phyloP scores from a whole-genome alignment of 345 rosid genomes.

The Triadica sebifera region DNA sequence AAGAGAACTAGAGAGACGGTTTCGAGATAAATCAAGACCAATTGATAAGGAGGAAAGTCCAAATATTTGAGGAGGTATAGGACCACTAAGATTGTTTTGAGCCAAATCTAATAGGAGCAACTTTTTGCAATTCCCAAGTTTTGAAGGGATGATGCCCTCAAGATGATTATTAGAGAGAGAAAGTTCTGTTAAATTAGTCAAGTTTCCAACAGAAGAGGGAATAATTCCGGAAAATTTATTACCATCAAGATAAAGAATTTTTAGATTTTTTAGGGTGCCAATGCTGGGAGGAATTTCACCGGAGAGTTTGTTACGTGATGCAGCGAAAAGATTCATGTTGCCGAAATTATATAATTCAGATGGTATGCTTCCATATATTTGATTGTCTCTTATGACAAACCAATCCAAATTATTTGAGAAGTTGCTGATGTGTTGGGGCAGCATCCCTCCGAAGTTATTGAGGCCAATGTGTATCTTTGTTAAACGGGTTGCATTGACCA shows the following conservation, averaged over 20 bases:
- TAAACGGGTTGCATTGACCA: constrained; percentile 18
- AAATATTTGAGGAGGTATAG: neutral
- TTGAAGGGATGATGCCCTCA: constrained; percentile 25
- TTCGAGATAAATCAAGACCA: neutral
- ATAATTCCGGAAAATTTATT: constrained; percentile 14
- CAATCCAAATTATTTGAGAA: neutral
- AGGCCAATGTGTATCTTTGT: neutral
- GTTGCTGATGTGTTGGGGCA: constrained; percentile 19
- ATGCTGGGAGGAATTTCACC: constrained; percentile 19
- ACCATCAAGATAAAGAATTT: neutral
- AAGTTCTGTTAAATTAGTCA: neutral
- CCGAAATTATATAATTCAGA: constrained; percentile 19
- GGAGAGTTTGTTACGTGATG: neutral
- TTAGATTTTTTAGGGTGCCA: constrained; percentile 15
- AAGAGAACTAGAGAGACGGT: neutral
- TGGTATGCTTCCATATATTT: constrained; percentile 20
- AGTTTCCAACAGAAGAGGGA: constrained; percentile 19
- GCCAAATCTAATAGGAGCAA: neutral
- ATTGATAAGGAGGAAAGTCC: constrained; percentile 2
- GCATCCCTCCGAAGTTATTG: constrained; percentile 19
- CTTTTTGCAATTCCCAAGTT: constrained; percentile 10
- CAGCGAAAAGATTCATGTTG: neutral
- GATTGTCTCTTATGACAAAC: neutral
- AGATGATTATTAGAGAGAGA: constrained; percentile 8
- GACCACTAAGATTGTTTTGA: neutral